A percentile compares a stretch with the other conserved stretches of the same genome.
Conservation (phyloP, 129 eudicot species). For the Chrysanthemum lavandulifolium region DNA sequence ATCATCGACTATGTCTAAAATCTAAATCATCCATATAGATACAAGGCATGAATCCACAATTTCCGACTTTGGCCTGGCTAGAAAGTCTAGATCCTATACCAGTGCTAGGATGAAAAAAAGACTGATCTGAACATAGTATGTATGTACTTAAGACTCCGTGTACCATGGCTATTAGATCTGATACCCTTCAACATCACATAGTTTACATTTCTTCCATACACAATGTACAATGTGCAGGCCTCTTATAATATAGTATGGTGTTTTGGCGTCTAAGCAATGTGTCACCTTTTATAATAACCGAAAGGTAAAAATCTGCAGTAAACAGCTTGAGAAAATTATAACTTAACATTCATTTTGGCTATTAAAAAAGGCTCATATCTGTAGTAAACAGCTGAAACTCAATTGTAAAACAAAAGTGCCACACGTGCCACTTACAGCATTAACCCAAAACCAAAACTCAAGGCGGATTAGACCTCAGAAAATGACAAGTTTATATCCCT, state of each 20-base stretch:
- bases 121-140: not conserved
- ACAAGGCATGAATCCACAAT: too few relatives aligned
- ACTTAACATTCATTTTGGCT: not conserved
- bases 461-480: not conserved
- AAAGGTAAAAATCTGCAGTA: not conserved
- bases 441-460: slow-evolving; percentile 1
- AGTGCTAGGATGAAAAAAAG: not conserved
- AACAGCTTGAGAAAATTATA: not conserved
- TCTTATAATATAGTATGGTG: not conserved
- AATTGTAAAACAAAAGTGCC: not conserved
- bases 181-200: not conserved
- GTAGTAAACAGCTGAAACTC: not conserved
- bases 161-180: not conserved
- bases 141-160: not conserved
- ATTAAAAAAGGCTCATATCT: not conserved
- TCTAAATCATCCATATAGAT: too few relatives aligned
- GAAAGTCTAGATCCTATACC: too few relatives aligned
- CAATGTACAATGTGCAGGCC: not conserved
- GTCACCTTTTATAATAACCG: not conserved
- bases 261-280: not conserved
- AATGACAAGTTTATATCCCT: not conserved
- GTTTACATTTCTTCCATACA: not conserved
- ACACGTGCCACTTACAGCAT: not conserved
- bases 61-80: too few relatives aligned
- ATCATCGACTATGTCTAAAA: too few relatives aligned